These are phyloP conservation scores for Ceratocystis harringtonii DNA, from an alignment of 2,329 filamentous ascomycete species.

Conservation along the genomic window DNA sequence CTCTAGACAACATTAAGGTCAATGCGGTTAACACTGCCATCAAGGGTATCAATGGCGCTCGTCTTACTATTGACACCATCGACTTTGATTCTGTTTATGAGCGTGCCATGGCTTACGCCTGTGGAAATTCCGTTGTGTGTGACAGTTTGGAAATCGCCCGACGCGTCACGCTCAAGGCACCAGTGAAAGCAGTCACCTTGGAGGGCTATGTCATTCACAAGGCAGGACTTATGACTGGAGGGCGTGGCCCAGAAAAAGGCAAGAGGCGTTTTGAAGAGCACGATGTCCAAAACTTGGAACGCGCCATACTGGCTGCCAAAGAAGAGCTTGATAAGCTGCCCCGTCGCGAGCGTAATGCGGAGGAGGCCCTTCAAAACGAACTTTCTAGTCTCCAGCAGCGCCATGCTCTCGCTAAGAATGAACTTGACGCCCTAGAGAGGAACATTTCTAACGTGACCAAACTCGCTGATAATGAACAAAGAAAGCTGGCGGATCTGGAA, in stretches of 20 bases:
- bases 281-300: conserved; percentile 72
- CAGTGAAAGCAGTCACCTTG: conserved; percentile 85
- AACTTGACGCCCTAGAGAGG: conserved; percentile 62
- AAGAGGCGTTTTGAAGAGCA: conserved; percentile 79
- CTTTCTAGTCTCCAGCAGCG: conserved; percentile 66
- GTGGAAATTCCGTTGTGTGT: conserved; percentile 87
- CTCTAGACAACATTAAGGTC: conserved; percentile 93
- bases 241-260: conserved; percentile 62
- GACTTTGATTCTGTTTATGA: conserved; percentile 82
- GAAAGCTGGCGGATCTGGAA: conserved; percentile 58
- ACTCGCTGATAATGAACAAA: conserved; percentile 58
- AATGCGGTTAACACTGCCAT: conserved; percentile 78
- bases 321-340: conserved; percentile 69
- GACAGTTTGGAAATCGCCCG: conserved; percentile 78
- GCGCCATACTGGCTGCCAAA: conserved; percentile 57
- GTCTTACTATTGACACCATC: conserved; percentile 88
- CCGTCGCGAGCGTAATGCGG: conserved; percentile 59
- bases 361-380: conserved; percentile 69
- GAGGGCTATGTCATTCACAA: conserved; percentile 97
- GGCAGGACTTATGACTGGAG: conserved; percentile 90
- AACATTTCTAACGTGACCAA: conserved; percentile 75
- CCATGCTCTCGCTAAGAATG: conserved; percentile 54
- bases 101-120: conserved; percentile 87
- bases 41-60: conserved; percentile 73
- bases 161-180: conserved; percentile 66